Conservation (phyloP, 2,329 filamentous ascomycete genomes). For the Xylaria sp. region DNA sequence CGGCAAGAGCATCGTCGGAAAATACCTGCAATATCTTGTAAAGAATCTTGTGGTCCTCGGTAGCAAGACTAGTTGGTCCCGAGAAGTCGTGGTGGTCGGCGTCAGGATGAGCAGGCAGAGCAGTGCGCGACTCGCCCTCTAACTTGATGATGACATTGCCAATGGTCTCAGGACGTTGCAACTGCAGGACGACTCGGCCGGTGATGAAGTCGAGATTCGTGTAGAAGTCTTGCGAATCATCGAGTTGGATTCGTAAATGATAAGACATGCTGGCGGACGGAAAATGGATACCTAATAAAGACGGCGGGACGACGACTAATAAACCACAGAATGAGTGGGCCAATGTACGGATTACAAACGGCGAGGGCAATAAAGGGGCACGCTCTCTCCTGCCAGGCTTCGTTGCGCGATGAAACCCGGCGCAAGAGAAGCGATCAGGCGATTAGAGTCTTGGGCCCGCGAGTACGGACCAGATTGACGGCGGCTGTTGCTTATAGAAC, state of each 20-base stretch:
- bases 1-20: constrained; percentile 48
- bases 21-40: constrained; percentile 72
- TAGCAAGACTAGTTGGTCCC: constrained; percentile 39
- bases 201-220: constrained; percentile 73
- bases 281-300: not conserved
- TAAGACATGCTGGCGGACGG: constrained; percentile 46
- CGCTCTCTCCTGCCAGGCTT: not conserved
- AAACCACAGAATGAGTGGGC: not conserved
- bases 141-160: constrained; percentile 75
- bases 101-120: constrained; percentile 49
- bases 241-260: constrained; percentile 56
- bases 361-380: not conserved
- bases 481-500: not conserved
- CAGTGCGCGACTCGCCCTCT: constrained; percentile 70
- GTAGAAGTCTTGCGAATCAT: constrained; percentile 64
- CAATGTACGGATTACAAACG: not conserved
- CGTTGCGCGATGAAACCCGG: not conserved
- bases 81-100: constrained; percentile 38
- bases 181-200: constrained; percentile 52
- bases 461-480: not conserved
- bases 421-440: not conserved
- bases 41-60: constrained; percentile 65
- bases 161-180: constrained; percentile 64
- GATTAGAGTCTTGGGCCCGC: not conserved
- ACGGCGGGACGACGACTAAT: not conserved